Conservation (phyloP, 305 asterid species). For the Withania somnifera region DNA sequence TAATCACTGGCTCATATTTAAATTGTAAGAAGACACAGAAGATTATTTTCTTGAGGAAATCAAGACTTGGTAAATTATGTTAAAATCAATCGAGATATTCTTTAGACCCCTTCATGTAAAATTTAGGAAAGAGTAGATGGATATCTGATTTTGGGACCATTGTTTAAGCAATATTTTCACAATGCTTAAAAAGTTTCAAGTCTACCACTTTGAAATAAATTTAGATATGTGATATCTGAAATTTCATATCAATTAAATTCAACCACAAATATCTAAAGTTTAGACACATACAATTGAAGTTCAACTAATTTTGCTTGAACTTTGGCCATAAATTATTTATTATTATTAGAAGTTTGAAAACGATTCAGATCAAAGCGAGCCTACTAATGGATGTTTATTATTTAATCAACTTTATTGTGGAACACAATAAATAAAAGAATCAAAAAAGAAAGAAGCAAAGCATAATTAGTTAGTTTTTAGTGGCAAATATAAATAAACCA, state of each 20-base stretch:
- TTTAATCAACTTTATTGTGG: background rate
- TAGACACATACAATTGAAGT: too few species aligned
- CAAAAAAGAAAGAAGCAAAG: background rate
- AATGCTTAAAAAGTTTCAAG: too few species aligned
- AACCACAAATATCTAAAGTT: too few species aligned
- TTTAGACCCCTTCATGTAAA: background rate
- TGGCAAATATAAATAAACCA: background rate
- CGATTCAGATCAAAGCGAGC: background rate
- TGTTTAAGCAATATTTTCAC: background rate
- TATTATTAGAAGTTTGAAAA: background rate
- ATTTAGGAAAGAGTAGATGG: background rate
- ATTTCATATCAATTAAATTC: too few species aligned
- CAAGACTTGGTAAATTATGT: background rate
- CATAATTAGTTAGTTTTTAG: background rate
- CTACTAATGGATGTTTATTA: background rate
- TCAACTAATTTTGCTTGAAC: too few species aligned
- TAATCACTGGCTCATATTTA: background rate
- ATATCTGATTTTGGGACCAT: background rate
- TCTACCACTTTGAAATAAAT: too few species aligned
- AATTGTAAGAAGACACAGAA: background rate
- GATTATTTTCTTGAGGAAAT: background rate
- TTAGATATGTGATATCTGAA: too few species aligned
- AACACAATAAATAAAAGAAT: background rate
- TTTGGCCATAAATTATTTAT: background rate
- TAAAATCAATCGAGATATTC: background rate